Evolutionary conservation across 2,329 filamentous ascomycete genomes (phyloP).

Genomic region (Fusarium foetens): DNA sequence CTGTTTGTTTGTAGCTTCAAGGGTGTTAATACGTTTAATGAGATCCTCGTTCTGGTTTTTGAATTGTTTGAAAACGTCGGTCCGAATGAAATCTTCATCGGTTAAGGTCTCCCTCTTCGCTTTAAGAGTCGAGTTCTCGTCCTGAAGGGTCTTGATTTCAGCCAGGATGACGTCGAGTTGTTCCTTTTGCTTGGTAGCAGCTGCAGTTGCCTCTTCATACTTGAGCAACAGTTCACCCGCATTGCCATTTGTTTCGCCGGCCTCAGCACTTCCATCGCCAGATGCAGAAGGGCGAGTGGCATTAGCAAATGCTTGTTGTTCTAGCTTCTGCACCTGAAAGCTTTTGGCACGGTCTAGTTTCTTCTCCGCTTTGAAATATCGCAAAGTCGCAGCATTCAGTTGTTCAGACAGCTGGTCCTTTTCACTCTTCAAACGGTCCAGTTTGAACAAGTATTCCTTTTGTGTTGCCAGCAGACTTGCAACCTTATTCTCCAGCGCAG

Average conservation of each 20-base stretch:
- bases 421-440: slow-evolving; percentile 79
- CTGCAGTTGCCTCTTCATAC: slow-evolving; percentile 80
- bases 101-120: slow-evolving; percentile 75
- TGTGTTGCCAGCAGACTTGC: slow-evolving; percentile 80
- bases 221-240: slow-evolving; percentile 77
- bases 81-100: slow-evolving; percentile 93
- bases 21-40: slow-evolving; percentile 88
- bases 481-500: slow-evolving; percentile 79
- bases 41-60: slow-evolving; percentile 92
- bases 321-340: slow-evolving; percentile 87
- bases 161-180: slow-evolving; percentile 82
- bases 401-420: slow-evolving; percentile 88
- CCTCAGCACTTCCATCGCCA: slow-evolving; percentile 60
- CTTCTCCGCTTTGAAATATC: slow-evolving; percentile 96
- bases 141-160: slow-evolving; percentile 78
- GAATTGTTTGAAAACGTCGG: slow-evolving; percentile 91
- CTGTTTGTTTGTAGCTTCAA: slow-evolving; percentile 88
- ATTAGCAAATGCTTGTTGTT: slow-evolving; percentile 85
- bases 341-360: slow-evolving; percentile 92
- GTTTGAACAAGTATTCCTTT: slow-evolving; percentile 80
- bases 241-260: slow-evolving; percentile 64
- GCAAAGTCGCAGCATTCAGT: slow-evolving; percentile 85
- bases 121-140: slow-evolving; percentile 81
- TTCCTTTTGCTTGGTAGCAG: slow-evolving; percentile 84
- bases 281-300: slow-evolving; percentile 61